These are phyloP conservation scores for Macrotyloma uniflorum DNA, from an alignment of 306 rosid genomes.

Conservation along the genomic window DNA sequence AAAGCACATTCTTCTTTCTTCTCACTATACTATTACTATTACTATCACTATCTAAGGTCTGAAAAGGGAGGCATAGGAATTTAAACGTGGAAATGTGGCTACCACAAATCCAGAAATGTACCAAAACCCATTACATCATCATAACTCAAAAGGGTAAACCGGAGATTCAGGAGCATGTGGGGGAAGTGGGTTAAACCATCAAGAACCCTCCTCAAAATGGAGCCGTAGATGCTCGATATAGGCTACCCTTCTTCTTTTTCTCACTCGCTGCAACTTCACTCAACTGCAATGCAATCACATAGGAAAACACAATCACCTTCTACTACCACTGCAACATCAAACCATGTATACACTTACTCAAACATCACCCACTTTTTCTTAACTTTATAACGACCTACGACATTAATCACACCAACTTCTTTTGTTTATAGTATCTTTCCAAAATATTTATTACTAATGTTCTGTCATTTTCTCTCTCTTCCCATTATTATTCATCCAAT, in stretches of 20 bases:
- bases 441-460: not conserved
- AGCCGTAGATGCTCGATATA: conserved; percentile 72
- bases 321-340: not conserved
- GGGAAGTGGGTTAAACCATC: not conserved
- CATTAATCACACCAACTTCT: not conserved
- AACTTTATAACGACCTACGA: not conserved
- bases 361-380: not conserved
- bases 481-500: not conserved
- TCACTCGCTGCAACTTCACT: conserved; percentile 43
- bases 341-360: not conserved
- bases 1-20: conserved; percentile 34
- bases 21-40: not conserved
- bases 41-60: not conserved
- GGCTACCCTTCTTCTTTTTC: conserved; percentile 54
- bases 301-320: not conserved
- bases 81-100: not conserved
- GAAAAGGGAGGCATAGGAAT: not conserved
- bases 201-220: conserved; percentile 60
- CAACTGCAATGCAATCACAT: conserved; percentile 53
- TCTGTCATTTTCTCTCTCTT: not conserved
- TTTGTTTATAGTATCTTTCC: not conserved
- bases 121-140: conserved; percentile 21
- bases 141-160: conserved; percentile 28
- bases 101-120: conserved; percentile 18
- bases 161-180: not conserved